phyloP scores from a whole-genome alignment of 2,329 filamentous ascomycete genomes.

The Bipolaris gigantea region DNA sequence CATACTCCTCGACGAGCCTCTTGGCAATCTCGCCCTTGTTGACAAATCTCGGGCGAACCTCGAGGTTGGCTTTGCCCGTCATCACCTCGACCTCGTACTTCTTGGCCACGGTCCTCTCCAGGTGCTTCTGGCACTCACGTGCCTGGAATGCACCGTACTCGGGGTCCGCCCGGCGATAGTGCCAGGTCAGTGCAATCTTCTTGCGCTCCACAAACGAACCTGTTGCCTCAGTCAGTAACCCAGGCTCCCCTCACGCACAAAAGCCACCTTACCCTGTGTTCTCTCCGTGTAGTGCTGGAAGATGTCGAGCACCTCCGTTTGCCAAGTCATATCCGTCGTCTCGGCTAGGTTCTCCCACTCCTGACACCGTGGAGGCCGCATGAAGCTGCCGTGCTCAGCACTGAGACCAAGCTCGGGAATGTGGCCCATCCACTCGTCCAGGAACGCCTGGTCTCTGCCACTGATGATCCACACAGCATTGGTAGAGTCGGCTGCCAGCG shows the following conservation, averaged over 20 bases:
- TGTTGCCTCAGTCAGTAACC: slow-evolving; percentile 39
- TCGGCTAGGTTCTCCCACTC: slow-evolving; percentile 90
- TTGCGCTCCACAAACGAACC: slow-evolving; percentile 94
- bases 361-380: slow-evolving; percentile 73
- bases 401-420: slow-evolving; percentile 88
- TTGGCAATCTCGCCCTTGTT: slow-evolving; percentile 97
- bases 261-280: slow-evolving; percentile 67
- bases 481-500: slow-evolving; percentile 73
- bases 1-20: slow-evolving; percentile 76
- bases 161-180: slow-evolving; percentile 89
- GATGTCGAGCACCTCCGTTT: slow-evolving; percentile 76
- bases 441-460: slow-evolving; percentile 87
- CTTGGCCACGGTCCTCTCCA: slow-evolving; percentile 74
- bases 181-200: slow-evolving; percentile 93
- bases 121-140: slow-evolving; percentile 75
- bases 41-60: slow-evolving; percentile 94
- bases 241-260: neutral
- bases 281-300: slow-evolving; percentile 88
- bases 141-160: slow-evolving; percentile 81
- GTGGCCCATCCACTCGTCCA: slow-evolving; percentile 89
- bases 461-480: slow-evolving; percentile 99
- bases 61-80: slow-evolving; percentile 93
- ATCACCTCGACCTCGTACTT: slow-evolving; percentile 94
- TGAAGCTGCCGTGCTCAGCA: slow-evolving; percentile 95
- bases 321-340: slow-evolving; percentile 88